Base-by-base conservation (phyloP, 805 yeast genomes). In the Cyberlindnera maclurae region DNA sequence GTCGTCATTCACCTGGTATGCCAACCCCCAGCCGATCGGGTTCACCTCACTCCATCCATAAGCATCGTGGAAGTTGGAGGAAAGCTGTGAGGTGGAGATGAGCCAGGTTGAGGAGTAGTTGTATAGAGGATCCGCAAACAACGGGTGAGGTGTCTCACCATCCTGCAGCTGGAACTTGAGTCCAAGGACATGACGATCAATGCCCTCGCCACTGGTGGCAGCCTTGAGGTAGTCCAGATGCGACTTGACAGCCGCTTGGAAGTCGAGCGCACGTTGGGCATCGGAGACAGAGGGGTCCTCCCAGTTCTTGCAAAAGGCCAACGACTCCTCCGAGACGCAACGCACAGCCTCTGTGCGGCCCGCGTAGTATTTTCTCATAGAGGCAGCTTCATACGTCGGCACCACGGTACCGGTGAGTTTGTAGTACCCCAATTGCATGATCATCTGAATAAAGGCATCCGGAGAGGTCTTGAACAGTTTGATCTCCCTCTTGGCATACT, bases 291-390 rank as follows among this genome's bases (percentile, higher is more conserved):
- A 44, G 5, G 75, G 65, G 54, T 77, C 67, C 50, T 79, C 69
- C 86, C 95, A 85, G 27, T 82, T 76, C 55, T 74, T 67, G 41
- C 83, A 94, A 62, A 88, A 84, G 26, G 67, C 66, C 34, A 73
- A 67, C 18, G 87, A 73, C 57, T 82, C 95, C 37, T 59, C 58
- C 8, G 95, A 79, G 10, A 86, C 96, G 4, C 87, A 67, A 55
- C 98, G 75, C 45, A 93, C 87, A 17, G 96, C 83, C 64, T 90
- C 98, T 8, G 97, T 90, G 60, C 98, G 77, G 40, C 98, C 98
- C 54, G 75, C 79, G 56, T 77, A 82, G 62, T 71, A 90, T 59
- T 77, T 81, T 62, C 97, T 78, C 2, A 97, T 90, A 15, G 97
- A 86, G 3, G 97, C 96, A 37, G 95, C 81, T 64, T 90, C 98